Evolutionary conservation across 176 grass and related monocot genomes (phyloP), one percentile per base, ranked within the genome.

Genomic region (Zea mays): DNA sequence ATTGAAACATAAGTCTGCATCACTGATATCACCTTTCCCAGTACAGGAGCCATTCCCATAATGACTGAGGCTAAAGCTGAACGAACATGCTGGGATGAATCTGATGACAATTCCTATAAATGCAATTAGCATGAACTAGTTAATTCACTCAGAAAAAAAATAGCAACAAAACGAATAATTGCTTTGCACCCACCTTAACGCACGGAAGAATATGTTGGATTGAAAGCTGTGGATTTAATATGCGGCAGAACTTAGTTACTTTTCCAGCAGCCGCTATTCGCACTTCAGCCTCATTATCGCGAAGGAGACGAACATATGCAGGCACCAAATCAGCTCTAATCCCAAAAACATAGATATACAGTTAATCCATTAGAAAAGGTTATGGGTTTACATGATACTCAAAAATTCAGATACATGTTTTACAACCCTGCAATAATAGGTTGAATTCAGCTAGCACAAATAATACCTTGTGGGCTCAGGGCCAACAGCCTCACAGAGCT

Each of bases 1-100:
- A 10, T 68, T 1, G 5, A 27, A 68, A 45, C 65, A 45, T 46
- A 46, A 45, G 65, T 46, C 2, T 70, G 44, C 67, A 34, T 68
- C 20, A 46, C 20, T 19, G 34, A 44, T 82, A 65, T 20, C 71
- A 94, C 92, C 92, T 94, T 94, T 62, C 88, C 88, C 41, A 94
- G 61, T 60, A 91, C 77, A 74, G 92, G 88, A 64, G 92, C 92
- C 92, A 94, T 91, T 49, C 92, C 92, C 88, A 94, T 94, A 46
- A 94, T 94, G 49, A 94, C 92, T 34, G 92, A 94, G 76, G 92
- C 92, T 72, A 94, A 81, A 57, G 88, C 88, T 84, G 92, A 90
- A 70, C 88, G 92, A 77, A 94, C 92, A 75, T 94, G 92, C 74
- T 94, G 92, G 16, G 92, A 94, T 49, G 92, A 94, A 89, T 94